Percentiles rank a stretch among this genome's conserved stretches.
Evolutionary conservation across 2,329 filamentous ascomycete genomes (phyloP).

Genomic region (Penicillium sp.): DNA sequence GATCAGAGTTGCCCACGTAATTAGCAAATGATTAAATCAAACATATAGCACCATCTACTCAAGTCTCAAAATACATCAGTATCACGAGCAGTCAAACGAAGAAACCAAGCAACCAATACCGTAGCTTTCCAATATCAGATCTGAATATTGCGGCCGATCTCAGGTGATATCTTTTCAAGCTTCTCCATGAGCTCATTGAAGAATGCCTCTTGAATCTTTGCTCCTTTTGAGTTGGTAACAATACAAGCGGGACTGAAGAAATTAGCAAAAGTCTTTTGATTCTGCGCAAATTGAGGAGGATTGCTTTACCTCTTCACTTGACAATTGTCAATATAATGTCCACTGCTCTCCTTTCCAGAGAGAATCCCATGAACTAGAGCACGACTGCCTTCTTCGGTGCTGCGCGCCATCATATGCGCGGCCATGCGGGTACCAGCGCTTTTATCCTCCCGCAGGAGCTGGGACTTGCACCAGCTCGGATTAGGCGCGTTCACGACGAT

Average conservation of each 20-base stretch:
- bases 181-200: conserved; percentile 21
- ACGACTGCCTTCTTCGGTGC: conserved; percentile 25
- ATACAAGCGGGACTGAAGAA: conserved; percentile 14
- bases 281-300: neutral
- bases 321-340: conserved; percentile 28
- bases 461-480: conserved; percentile 49
- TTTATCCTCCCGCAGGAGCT: conserved; percentile 23
- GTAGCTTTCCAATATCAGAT: neutral
- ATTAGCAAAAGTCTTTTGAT: conserved; percentile 5
- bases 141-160: conserved; percentile 15
- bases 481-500: conserved; percentile 48
- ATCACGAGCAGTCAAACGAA: neutral
- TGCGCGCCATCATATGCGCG: conserved; percentile 23
- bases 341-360: conserved; percentile 21
- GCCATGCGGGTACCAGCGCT: conserved; percentile 18
- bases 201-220: conserved; percentile 19
- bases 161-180: conserved; percentile 21
- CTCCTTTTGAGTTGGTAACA: conserved; percentile 15
- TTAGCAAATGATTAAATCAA: neutral
- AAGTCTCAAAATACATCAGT: neutral
- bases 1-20: neutral
- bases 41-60: neutral
- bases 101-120: too few species aligned
- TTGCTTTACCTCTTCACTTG: conserved; percentile 19
- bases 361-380: conserved; percentile 26